These are phyloP conservation scores for Prosopis cineraria DNA, from an alignment of 306 rosid species.

Conservation along the genomic window DNA sequence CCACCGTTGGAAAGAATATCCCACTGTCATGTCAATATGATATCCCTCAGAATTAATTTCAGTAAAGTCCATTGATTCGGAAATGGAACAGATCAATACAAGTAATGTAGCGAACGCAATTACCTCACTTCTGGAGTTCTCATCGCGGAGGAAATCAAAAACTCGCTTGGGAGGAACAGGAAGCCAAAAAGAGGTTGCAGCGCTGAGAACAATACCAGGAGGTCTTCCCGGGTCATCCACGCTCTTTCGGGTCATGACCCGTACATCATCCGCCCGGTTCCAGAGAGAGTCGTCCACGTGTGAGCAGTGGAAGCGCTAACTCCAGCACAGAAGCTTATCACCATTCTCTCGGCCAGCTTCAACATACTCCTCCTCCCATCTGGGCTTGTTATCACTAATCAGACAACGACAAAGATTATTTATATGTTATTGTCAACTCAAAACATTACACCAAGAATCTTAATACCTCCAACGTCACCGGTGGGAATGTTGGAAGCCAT, in stretches of 20 bases:
- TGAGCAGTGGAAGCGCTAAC: conserved; percentile 97
- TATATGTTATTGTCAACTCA: not conserved
- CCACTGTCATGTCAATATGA: conserved; percentile 56
- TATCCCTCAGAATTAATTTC: not conserved
- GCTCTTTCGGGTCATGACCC: conserved; percentile 95
- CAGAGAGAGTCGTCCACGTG: conserved; percentile 90
- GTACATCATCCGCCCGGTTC: conserved; percentile 96
- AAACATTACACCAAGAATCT: not conserved
- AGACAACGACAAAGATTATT: not conserved
- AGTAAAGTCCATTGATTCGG: too few species aligned
- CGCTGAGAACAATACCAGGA: conserved; percentile 91
- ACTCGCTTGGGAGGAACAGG: conserved; percentile 85
- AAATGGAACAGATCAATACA: not conserved
- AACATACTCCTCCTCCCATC: conserved; percentile 96
- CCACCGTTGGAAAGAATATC: conserved; percentile 97
- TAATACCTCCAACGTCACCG: conserved; percentile 80
- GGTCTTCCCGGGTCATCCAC: conserved; percentile 97
- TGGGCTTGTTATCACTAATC: conserved; percentile 81
- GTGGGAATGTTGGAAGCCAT: conserved; percentile 88
- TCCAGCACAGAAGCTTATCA: conserved; percentile 91
- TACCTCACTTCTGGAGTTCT: conserved; percentile 93
- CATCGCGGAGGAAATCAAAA: conserved; percentile 90
- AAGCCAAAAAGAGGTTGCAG: conserved; percentile 98
- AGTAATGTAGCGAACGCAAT: not conserved
- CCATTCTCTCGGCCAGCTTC: conserved; percentile 97